These are phyloP conservation scores for Coniochaeta sp. DNA, from an alignment of 2,329 filamentous ascomycete genomes.

Conservation along the genomic window DNA sequence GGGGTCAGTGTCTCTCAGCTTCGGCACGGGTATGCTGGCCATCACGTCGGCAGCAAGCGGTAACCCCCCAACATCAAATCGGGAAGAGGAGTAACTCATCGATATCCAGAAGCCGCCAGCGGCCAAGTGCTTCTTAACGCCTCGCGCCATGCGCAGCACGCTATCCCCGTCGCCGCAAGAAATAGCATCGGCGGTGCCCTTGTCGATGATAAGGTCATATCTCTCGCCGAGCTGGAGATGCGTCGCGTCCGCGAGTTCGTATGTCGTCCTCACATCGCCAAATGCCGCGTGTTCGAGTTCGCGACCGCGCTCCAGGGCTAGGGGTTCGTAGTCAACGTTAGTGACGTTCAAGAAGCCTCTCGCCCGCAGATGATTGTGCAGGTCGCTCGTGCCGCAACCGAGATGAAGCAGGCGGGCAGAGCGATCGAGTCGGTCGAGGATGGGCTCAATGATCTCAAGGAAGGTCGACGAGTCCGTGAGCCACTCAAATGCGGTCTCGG, in stretches of 20 bases:
- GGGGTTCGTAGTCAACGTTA: conserved; percentile 43
- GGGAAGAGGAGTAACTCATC: conserved; percentile 35
- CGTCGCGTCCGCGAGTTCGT: conserved; percentile 38
- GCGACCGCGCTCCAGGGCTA: conserved; percentile 35
- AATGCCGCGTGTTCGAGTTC: conserved; percentile 32
- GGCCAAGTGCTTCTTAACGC: conserved; percentile 26
- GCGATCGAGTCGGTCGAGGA: conserved; percentile 21
- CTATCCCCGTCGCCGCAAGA: conserved; percentile 34
- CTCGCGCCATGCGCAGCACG: conserved; percentile 29
- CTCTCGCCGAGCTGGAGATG: conserved; percentile 18
- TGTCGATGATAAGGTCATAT: conserved; percentile 40
- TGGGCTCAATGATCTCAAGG: conserved; percentile 29
- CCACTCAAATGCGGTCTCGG: conserved; percentile 41
- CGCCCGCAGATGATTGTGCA: conserved; percentile 38
- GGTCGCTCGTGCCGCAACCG: conserved; percentile 42
- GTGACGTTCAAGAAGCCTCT: conserved; percentile 34
- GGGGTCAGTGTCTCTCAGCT: conserved; percentile 33
- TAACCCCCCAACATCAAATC: conserved; percentile 30
- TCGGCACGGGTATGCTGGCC: conserved; percentile 33
- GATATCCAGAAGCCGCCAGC: conserved; percentile 37
- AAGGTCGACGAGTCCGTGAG: conserved; percentile 34
- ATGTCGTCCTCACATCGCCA: conserved; percentile 35
- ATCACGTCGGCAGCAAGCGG: conserved; percentile 35
- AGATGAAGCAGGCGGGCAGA: conserved; percentile 34
- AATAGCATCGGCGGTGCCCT: conserved; percentile 41